Evolutionary conservation across 2,329 filamentous ascomycete genomes (phyloP).

Genomic region (Colletotrichum sp.): DNA sequence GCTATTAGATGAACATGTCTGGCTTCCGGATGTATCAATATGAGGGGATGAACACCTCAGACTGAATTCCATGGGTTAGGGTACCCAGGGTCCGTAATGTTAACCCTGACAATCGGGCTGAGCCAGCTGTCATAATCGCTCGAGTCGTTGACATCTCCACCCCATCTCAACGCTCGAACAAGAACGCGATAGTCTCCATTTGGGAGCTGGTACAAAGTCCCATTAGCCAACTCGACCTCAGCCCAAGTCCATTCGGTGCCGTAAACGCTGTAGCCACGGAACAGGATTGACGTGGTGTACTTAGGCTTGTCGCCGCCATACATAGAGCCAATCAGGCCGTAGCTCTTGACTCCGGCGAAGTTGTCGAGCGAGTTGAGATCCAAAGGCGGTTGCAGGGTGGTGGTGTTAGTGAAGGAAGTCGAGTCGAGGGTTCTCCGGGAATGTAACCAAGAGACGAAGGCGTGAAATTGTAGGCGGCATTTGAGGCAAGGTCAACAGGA

Average conservation of each 20-base stretch:
- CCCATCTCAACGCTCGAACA: slow-evolving; percentile 1
- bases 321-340: neutral
- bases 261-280: slow-evolving; percentile 8
- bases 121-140: slow-evolving; percentile 14
- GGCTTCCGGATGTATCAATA: neutral
- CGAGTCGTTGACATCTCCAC: neutral
- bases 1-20: neutral
- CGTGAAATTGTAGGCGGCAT: neutral
- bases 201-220: slow-evolving; percentile 5
- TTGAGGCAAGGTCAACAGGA: slow-evolving; percentile 1
- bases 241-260: slow-evolving; percentile 4
- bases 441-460: neutral
- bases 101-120: slow-evolving; percentile 2
- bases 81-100: slow-evolving; percentile 4
- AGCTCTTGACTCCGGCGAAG: slow-evolving; percentile 1
- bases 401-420: neutral
- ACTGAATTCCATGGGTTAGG: slow-evolving; percentile 1
- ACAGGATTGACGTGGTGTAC: neutral
- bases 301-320: slow-evolving; percentile 5
- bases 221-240: slow-evolving; percentile 5
- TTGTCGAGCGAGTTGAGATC: slow-evolving; percentile 2
- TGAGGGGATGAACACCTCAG: neutral
- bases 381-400: neutral
- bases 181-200: slow-evolving; percentile 15
- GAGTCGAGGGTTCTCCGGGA: neutral